These are phyloP conservation scores for Talaromyces sp. DNA, from an alignment of 2,329 filamentous ascomycete genomes.

Conservation along the genomic window DNA sequence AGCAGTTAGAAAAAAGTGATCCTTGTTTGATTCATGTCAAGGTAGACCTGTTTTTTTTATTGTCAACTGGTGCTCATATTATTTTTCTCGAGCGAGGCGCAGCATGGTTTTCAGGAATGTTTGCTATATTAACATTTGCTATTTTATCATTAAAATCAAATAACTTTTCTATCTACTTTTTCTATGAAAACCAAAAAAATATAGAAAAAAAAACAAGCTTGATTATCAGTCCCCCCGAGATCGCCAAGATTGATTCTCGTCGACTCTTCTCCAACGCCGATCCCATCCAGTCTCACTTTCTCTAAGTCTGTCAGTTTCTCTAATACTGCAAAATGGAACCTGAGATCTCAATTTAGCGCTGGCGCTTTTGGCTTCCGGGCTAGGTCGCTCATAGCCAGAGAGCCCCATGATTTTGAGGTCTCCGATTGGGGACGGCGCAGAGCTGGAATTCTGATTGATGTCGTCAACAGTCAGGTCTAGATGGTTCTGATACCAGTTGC, in stretches of 20 bases:
- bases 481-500: conserved; percentile 30
- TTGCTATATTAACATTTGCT: not conserved
- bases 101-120: not conserved
- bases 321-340: conserved; percentile 22
- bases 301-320: conserved; percentile 16
- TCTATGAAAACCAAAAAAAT: not conserved
- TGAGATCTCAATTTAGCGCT: conserved; percentile 33
- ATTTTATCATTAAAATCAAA: not conserved
- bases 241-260: conserved; percentile 17
- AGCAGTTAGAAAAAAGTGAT: not conserved
- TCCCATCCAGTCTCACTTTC: conserved; percentile 32
- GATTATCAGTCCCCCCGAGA: conserved; percentile 24
- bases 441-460: conserved; percentile 11
- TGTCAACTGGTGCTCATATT: conserved; percentile 1
- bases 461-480: conserved; percentile 20
- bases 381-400: conserved; percentile 42
- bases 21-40: not conserved
- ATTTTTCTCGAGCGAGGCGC: conserved; percentile 6
- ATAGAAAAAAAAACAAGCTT: not conserved
- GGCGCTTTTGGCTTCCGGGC: conserved; percentile 25
- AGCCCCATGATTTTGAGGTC: conserved; percentile 29
- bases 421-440: conserved; percentile 5
- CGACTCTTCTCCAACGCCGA: conserved; percentile 31
- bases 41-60: not conserved
- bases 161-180: not conserved